Percentiles rank a stretch among this genome's conserved stretches.
Evolutionary conservation across 2,329 filamentous ascomycete species (phyloP).

Genomic region (Chalaropsis thielavioides): DNA sequence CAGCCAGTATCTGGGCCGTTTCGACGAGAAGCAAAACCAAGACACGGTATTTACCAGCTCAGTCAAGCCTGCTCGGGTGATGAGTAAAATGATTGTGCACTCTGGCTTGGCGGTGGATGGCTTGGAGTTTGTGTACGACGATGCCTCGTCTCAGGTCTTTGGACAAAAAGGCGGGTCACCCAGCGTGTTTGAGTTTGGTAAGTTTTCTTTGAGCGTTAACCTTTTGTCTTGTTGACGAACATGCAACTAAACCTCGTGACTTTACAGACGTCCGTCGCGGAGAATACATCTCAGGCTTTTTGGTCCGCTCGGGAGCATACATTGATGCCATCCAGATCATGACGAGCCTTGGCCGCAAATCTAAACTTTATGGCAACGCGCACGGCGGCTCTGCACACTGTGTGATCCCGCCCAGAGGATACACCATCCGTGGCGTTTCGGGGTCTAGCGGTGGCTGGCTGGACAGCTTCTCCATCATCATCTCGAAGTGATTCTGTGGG

Average conservation of each 20-base stretch:
- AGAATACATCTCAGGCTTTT: slow-evolving; percentile 78
- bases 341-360: slow-evolving; percentile 77
- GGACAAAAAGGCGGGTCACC: slow-evolving; percentile 61
- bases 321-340: slow-evolving; percentile 82
- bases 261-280: slow-evolving; percentile 41
- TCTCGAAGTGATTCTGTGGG: slow-evolving; percentile 22
- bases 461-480: slow-evolving; percentile 73
- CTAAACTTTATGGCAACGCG: slow-evolving; percentile 69
- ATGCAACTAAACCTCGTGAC: slow-evolving; percentile 12
- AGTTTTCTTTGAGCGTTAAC: slow-evolving; percentile 25
- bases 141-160: slow-evolving; percentile 70
- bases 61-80: slow-evolving; percentile 51
- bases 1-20: slow-evolving; percentile 58
- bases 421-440: slow-evolving; percentile 73
- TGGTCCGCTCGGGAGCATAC: slow-evolving; percentile 64
- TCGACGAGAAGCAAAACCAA: slow-evolving; percentile 54
- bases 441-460: slow-evolving; percentile 71
- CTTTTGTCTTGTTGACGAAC: neutral
- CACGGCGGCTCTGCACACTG: slow-evolving; percentile 68
- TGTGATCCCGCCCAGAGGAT: slow-evolving; percentile 75
- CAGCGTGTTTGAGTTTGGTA: slow-evolving; percentile 63
- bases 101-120: slow-evolving; percentile 67
- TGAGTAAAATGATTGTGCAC: slow-evolving; percentile 62
- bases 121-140: slow-evolving; percentile 85
- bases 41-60: slow-evolving; percentile 64